Conservation (phyloP, 2,329 filamentous ascomycete species). For the Sclerotinia subarctica region DNA sequence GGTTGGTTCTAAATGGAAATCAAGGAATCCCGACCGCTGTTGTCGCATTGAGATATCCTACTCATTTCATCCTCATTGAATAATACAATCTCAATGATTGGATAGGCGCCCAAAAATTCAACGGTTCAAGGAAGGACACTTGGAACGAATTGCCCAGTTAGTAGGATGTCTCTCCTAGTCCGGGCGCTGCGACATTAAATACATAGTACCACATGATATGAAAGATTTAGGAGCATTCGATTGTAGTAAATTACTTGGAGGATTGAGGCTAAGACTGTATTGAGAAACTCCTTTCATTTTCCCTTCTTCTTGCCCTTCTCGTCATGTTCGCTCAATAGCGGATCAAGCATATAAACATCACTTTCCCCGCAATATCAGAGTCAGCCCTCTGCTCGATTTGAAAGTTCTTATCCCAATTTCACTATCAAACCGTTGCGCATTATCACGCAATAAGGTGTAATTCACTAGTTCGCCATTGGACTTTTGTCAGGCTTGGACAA, state of each 20-base stretch:
- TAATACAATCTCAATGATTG: not conserved
- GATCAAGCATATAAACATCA: slow-evolving; percentile 1
- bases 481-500: not conserved
- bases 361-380: slow-evolving; percentile 16
- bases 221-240: slow-evolving; percentile 4
- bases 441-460: slow-evolving; percentile 17
- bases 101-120: not conserved
- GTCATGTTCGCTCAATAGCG: not conserved
- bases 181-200: not conserved
- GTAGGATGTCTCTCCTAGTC: not conserved
- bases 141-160: not conserved
- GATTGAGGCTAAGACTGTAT: not conserved
- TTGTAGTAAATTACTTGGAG: not conserved
- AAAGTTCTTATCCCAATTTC: not conserved
- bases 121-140: not conserved
- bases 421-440: not conserved
- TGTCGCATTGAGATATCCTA: slow-evolving; percentile 6
- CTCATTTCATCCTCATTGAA: not conserved
- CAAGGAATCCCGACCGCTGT: slow-evolving; percentile 5
- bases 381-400: not conserved
- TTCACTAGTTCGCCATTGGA: not conserved
- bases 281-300: not conserved
- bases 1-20: slow-evolving; percentile 13
- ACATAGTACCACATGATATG: slow-evolving; percentile 11
- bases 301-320: slow-evolving; percentile 2